Evolutionary conservation across 176 grass and related monocot genomes (phyloP).

Genomic region (Oryza meridionalis): DNA sequence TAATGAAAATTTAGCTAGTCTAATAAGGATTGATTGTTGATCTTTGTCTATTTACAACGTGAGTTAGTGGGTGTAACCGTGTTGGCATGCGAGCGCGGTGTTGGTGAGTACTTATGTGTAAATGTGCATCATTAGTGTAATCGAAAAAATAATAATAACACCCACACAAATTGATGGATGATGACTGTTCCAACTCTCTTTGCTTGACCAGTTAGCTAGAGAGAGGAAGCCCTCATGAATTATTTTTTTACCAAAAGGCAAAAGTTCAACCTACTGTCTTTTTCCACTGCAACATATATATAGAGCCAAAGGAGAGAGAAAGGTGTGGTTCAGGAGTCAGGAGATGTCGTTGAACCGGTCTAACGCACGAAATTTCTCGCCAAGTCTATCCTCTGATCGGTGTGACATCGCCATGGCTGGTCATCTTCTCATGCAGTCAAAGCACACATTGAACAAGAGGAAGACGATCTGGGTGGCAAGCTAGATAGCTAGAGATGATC

Average conservation of each 20-base stretch:
- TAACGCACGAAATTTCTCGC: constrained; percentile 41
- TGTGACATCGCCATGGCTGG: not conserved
- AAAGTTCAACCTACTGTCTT: not conserved
- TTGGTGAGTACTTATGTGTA: too few relatives aligned
- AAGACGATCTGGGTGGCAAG: not conserved
- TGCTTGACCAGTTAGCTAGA: not conserved
- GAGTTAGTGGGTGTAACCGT: too few relatives aligned
- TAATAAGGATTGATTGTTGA: too few relatives aligned
- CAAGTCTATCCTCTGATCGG: constrained; percentile 18
- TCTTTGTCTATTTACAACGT: too few relatives aligned
- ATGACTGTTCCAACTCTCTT: not conserved
- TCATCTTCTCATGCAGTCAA: constrained; percentile 18
- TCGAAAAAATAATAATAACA: too few relatives aligned
- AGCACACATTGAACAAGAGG: not conserved
- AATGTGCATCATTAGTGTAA: too few relatives aligned
- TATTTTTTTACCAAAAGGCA: not conserved
- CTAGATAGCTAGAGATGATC: not conserved
- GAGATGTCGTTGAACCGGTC: constrained; percentile 28
- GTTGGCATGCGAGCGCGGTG: too few relatives aligned
- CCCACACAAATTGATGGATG: too few relatives aligned
- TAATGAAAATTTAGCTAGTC: too few relatives aligned
- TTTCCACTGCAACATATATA: constrained; percentile 5
- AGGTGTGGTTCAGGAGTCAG: not conserved
- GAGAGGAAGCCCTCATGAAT: not conserved
- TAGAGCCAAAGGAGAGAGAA: not conserved